Percentiles rank a stretch among this genome's conserved stretches.
Conservation (phyloP, 257 asterid species). For the Verbena officinalis region DNA sequence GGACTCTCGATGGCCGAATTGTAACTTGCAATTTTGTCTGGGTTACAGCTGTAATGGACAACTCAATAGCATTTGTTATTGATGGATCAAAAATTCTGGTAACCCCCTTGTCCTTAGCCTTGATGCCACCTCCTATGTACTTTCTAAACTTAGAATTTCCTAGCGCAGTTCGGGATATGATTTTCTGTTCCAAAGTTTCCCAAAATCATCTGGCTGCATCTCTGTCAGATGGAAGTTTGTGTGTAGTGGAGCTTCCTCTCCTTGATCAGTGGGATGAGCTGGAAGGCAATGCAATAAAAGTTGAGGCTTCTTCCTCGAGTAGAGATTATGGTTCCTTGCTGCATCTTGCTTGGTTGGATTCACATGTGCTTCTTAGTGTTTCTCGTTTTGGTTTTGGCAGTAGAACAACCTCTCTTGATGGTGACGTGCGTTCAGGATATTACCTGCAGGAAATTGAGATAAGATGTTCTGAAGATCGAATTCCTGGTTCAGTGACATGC, state of each 20-base stretch:
- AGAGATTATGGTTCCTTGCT: conserved; percentile 41
- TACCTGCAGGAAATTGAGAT: conserved; percentile 75
- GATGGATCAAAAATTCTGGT: conserved; percentile 74
- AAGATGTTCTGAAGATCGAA: conserved; percentile 64
- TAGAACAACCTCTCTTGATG: conserved; percentile 29
- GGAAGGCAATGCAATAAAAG: conserved; percentile 64
- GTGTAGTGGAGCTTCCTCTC: conserved; percentile 78
- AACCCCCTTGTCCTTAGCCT: conserved; percentile 75
- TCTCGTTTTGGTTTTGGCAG: conserved; percentile 35
- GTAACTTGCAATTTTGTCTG: conserved; percentile 65
- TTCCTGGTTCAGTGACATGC: conserved; percentile 68
- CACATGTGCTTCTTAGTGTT: conserved; percentile 68
- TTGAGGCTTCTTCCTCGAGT: conserved; percentile 58
- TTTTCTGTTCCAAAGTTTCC: conserved; percentile 45
- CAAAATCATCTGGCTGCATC: conserved; percentile 70
- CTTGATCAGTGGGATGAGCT: conserved; percentile 88
- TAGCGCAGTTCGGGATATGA: conserved; percentile 57
- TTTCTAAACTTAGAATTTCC: conserved; percentile 70
- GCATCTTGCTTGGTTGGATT: conserved; percentile 79
- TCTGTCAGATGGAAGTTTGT: conserved; percentile 84
- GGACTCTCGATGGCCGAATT: conserved; percentile 79
- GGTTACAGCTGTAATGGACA: conserved; percentile 79
- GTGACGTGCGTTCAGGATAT: conserved; percentile 46
- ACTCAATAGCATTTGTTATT: conserved; percentile 82
- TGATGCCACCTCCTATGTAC: conserved; percentile 94